These are phyloP conservation scores for Mucor racemosus DNA, from an alignment of 371 early-diverging fungal species.

Conservation along the genomic window DNA sequence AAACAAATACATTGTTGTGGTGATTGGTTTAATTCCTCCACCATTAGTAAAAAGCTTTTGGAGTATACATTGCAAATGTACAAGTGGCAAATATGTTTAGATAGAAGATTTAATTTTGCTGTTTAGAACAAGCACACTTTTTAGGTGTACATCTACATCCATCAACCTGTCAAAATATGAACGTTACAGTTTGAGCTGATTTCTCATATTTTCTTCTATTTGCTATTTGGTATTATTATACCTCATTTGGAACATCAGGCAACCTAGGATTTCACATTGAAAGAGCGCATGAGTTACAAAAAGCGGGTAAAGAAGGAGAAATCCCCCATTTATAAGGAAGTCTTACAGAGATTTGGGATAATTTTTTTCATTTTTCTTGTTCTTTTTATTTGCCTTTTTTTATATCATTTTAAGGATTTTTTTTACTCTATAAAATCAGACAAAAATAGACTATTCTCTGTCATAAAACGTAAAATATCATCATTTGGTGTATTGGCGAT, in stretches of 20 bases:
- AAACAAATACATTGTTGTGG: not conserved
- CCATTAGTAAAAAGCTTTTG: too few relatives aligned
- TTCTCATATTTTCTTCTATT: not conserved
- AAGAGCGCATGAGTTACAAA: constrained; percentile 3
- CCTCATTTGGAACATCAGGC: not conserved
- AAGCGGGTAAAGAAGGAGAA: not conserved
- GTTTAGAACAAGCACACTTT: not conserved
- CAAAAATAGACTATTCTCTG: too few relatives aligned
- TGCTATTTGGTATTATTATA: not conserved
- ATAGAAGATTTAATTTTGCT: not conserved
- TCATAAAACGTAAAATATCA: too few relatives aligned
- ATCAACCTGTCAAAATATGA: not conserved
- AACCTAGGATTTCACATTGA: not conserved
- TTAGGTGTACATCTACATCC: constrained; percentile 1
- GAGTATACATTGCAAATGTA: not conserved
- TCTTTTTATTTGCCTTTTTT: not conserved
- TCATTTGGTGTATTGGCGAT: too few relatives aligned
- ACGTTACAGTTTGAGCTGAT: not conserved
- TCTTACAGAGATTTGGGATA: constrained; percentile 1
- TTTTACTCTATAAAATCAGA: too few relatives aligned
- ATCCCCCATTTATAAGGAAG: not conserved
- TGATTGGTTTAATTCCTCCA: not conserved
- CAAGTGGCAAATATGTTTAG: not conserved
- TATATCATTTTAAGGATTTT: not conserved
- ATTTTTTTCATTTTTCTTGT: not conserved